Conservation (phyloP, 257 asterid species). For the Solanum okadae region DNA sequence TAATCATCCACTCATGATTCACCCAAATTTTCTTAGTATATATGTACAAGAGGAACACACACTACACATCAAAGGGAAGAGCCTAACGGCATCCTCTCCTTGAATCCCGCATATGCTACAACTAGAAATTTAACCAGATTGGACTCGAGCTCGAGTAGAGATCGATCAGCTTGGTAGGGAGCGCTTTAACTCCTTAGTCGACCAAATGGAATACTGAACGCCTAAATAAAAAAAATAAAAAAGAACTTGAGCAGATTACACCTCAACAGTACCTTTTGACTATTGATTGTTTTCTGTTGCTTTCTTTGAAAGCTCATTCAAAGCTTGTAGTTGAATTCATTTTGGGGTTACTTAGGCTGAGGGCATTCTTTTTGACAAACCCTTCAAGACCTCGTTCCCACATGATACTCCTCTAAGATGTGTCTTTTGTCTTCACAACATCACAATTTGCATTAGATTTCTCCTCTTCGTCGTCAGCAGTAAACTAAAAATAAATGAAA, state of each 20-base stretch:
- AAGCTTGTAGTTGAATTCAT: slow-evolving; percentile 26
- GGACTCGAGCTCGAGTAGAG: neutral
- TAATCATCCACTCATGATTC: neutral
- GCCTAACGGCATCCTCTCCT: neutral
- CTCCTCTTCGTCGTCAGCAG: slow-evolving; percentile 16
- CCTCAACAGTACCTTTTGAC: slow-evolving; percentile 19
- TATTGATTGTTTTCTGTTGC: slow-evolving; percentile 4
- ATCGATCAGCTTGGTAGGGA: neutral
- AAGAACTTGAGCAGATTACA: slow-evolving; percentile 17
- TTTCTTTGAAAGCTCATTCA: slow-evolving; percentile 16
- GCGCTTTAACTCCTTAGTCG: neutral
- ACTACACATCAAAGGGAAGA: neutral
- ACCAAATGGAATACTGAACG: neutral
- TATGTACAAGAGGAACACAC: neutral
- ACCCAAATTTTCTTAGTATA: neutral
- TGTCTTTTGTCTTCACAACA: slow-evolving; percentile 3
- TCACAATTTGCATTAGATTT: slow-evolving; percentile 6
- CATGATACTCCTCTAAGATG: slow-evolving; percentile 21
- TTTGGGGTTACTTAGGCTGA: slow-evolving; percentile 48
- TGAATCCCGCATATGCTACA: neutral
- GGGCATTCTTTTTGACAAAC: slow-evolving; percentile 57
- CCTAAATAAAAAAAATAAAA: neutral
- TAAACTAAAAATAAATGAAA: neutral
- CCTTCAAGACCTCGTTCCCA: slow-evolving; percentile 57
- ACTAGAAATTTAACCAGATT: neutral